Conservation (phyloP, 1,139 yeast genomes). For the Protomyces inundatus region DNA sequence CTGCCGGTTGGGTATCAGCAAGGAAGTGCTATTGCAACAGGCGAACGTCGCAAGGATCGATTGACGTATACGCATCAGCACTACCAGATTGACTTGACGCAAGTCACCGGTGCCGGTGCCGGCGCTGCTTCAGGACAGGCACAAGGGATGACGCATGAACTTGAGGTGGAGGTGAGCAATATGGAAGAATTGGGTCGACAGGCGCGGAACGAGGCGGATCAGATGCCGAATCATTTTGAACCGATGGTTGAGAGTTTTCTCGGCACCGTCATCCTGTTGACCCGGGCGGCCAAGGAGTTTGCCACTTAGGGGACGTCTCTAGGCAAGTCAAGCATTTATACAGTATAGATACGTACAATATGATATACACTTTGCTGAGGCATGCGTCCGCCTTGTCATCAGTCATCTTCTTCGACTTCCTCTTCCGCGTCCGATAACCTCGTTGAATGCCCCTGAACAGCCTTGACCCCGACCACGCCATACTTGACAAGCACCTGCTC, state of each 20-base stretch:
- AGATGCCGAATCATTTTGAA: constrained; percentile 17
- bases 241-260: constrained; percentile 7
- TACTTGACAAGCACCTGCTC: constrained; percentile 23
- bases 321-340: neutral
- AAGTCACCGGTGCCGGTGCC: constrained; percentile 11
- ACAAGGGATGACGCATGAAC: constrained; percentile 2
- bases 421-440: neutral
- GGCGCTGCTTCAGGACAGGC: neutral
- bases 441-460: neutral
- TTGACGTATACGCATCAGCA: constrained; percentile 24
- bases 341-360: neutral
- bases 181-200: constrained; percentile 16
- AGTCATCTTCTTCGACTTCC: neutral
- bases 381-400: neutral
- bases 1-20: neutral
- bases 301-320: neutral
- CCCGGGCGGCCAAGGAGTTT: neutral
- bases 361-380: neutral
- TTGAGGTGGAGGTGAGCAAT: constrained; percentile 25
- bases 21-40: constrained; percentile 7
- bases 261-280: constrained; percentile 11
- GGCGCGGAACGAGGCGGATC: constrained; percentile 17
- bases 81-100: constrained; percentile 28
- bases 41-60: constrained; percentile 28
- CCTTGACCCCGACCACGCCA: constrained; percentile 5